Conservation (phyloP, 176 grass and related monocot genomes). For the Aegilops speltoides region DNA sequence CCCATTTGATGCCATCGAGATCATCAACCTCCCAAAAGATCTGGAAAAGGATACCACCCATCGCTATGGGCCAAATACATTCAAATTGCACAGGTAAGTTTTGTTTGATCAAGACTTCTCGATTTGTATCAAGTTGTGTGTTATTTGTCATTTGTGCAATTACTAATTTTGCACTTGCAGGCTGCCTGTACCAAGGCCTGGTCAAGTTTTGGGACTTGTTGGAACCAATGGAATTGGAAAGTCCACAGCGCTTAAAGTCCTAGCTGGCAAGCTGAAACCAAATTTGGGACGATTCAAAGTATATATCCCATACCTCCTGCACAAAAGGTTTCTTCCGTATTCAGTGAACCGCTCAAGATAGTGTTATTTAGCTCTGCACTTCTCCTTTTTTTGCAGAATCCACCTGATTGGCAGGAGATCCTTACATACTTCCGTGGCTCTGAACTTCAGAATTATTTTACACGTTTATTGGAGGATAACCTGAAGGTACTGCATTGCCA, state of each 20-base stretch:
- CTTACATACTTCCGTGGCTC: slow-evolving; percentile 89
- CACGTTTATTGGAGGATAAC: slow-evolving; percentile 84
- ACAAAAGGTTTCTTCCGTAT: not conserved
- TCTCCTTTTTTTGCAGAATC: slow-evolving; percentile 43
- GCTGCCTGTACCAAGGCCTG: slow-evolving; percentile 86
- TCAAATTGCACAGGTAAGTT: slow-evolving; percentile 87
- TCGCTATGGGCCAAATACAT: slow-evolving; percentile 89
- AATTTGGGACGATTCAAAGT: slow-evolving; percentile 93
- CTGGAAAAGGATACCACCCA: slow-evolving; percentile 94
- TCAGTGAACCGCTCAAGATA: not conserved
- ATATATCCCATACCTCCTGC: slow-evolving; percentile 6
- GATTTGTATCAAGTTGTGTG: not conserved
- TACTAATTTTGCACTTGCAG: slow-evolving; percentile 37
- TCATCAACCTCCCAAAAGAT: slow-evolving; percentile 92
- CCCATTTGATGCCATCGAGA: slow-evolving; percentile 92
- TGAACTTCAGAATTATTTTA: slow-evolving; percentile 95
- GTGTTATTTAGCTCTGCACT: slow-evolving; percentile 8
- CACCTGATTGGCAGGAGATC: slow-evolving; percentile 93
- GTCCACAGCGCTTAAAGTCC: slow-evolving; percentile 78
- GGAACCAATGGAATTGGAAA: slow-evolving; percentile 92
- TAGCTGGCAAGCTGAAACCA: slow-evolving; percentile 84
- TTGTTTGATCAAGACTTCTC: not conserved
- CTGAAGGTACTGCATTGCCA: slow-evolving; percentile 56
- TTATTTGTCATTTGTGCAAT: not conserved
- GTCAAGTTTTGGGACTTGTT: slow-evolving; percentile 81